Percentiles rank a stretch among this genome's conserved stretches.
Evolutionary conservation across 805 yeast species (phyloP).

Genomic region (Myxozyma lipomycoides): DNA sequence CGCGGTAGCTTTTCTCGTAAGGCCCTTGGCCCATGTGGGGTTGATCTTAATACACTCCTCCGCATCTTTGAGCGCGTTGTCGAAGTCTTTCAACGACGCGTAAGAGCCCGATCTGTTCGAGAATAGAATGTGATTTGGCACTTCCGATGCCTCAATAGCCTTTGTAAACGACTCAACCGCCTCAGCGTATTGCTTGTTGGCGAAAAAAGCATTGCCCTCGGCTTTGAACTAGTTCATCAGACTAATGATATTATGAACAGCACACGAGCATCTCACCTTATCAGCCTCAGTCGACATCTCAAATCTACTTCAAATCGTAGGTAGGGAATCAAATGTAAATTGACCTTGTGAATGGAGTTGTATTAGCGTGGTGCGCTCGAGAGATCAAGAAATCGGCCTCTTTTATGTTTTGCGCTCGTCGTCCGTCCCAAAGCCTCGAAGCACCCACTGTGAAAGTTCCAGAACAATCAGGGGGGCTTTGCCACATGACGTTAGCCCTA

Average conservation of each 20-base stretch:
- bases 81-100: slow-evolving; percentile 72
- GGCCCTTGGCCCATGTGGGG: slow-evolving; percentile 92
- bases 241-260: background rate
- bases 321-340: background rate
- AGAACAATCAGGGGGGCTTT: too few relatives aligned
- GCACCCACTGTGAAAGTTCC: too few relatives aligned
- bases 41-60: slow-evolving; percentile 74
- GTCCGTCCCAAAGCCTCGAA: too few relatives aligned
- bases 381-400: too few relatives aligned
- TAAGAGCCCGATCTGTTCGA: slow-evolving; percentile 93
- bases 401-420: too few relatives aligned
- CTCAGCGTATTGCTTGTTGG: slow-evolving; percentile 73
- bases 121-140: slow-evolving; percentile 86
- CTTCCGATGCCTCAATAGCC: slow-evolving; percentile 77
- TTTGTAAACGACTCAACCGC: slow-evolving; percentile 79
- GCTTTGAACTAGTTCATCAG: slow-evolving; percentile 53
- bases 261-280: slow-evolving; percentile 10
- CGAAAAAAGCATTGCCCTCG: slow-evolving; percentile 89
- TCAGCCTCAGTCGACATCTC: slow-evolving; percentile 18
- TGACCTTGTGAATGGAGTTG: background rate
- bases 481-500: too few relatives aligned
- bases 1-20: slow-evolving; percentile 91
- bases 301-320: background rate
- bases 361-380: too few relatives aligned
- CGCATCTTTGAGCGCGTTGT: slow-evolving; percentile 79